These are phyloP conservation scores for Kalaharituber pfeilii DNA, from an alignment of 2,329 filamentous ascomycete genomes.

Conservation along the genomic window DNA sequence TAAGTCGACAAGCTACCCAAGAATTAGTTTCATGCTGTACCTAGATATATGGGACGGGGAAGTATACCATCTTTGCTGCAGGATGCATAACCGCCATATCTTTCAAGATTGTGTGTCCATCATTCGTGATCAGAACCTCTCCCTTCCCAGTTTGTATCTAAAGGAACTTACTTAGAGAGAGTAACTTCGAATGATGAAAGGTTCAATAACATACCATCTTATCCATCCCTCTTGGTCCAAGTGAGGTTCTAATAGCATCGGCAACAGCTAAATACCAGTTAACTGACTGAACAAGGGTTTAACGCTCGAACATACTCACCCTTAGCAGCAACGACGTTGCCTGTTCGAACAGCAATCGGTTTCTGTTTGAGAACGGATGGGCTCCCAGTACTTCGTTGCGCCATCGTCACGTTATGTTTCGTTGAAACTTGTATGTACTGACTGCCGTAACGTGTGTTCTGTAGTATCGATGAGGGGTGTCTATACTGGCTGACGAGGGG, in stretches of 20 bases:
- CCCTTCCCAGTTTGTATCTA: conserved; percentile 85
- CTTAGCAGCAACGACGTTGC: conserved; percentile 94
- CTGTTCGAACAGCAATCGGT: conserved; percentile 87
- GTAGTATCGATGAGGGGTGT: neutral
- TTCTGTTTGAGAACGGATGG: conserved; percentile 56
- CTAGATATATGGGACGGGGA: neutral
- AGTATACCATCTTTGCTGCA: conserved; percentile 74
- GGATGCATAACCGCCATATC: conserved; percentile 99
- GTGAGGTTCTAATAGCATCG: conserved; percentile 76
- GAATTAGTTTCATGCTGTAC: neutral
- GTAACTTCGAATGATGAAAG: neutral
- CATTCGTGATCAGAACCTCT: conserved; percentile 97
- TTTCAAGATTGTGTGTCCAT: conserved; percentile 97
- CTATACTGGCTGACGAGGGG: neutral
- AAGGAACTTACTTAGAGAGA: conserved; percentile 8
- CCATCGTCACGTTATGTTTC: neutral
- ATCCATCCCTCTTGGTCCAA: conserved; percentile 94
- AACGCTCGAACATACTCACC: conserved; percentile 36
- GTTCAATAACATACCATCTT: conserved; percentile 50
- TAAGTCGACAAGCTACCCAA: conserved; percentile 58
- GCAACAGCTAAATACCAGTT: conserved; percentile 47
- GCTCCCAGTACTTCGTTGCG: neutral
- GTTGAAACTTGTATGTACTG: too few relatives aligned
- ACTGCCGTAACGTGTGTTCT: too few relatives aligned
- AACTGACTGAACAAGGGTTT: conserved; percentile 1